Base-by-base conservation (phyloP, 2,329 filamentous ascomycete genomes). In the Colletotrichum navitas region DNA sequence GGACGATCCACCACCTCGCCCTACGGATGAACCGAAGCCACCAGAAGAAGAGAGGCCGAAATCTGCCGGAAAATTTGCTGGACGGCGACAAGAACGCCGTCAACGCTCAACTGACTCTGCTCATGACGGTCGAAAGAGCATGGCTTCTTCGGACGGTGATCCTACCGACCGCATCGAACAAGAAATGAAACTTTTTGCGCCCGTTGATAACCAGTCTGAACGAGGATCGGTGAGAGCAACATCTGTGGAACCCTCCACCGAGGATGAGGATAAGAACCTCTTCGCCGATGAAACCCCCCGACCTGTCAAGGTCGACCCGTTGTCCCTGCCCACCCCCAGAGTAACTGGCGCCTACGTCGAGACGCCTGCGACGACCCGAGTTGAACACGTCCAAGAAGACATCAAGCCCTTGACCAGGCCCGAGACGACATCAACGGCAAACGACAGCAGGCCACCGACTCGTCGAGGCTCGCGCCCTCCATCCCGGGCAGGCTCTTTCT, bases 291-390 rank as follows among this genome's bases (percentile, higher is more conserved):
- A 83, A 64, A 90, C 88, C 1, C 88, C 88, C 6, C 82, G 82
- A 55, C 79, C 85, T 3, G 68, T 70, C 18, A 87, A 82, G 74
- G 65, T 74, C 11, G 86, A 89, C 69, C 84, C 84, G 14, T 70
- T 85, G 43, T 81, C 81, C 39, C 84, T 85, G 78, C 85, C 86
- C 8, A 90, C 88, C 3, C 88, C 88, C 2, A 84, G 80, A 62
- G 82, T 89, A 4, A 85, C 82, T 0, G 88, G 88, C 0, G 88
- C 88, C 3, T 90, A 86, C 71, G 83, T 90, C 12, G 87, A 89
- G 66, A 89, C 88, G 2, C 87, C 88, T 1, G 83, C 82, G 10
- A 86, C 86, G 5, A 76, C 81, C 52, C 85, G 82, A 74, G 77
- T 80, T 11, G 82, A 83, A 56, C 82, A 78, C 51, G 59, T 63